Evolutionary conservation across 2,329 filamentous ascomycete species (phyloP).

Genomic region (Hirsutella rhossiliensis): DNA sequence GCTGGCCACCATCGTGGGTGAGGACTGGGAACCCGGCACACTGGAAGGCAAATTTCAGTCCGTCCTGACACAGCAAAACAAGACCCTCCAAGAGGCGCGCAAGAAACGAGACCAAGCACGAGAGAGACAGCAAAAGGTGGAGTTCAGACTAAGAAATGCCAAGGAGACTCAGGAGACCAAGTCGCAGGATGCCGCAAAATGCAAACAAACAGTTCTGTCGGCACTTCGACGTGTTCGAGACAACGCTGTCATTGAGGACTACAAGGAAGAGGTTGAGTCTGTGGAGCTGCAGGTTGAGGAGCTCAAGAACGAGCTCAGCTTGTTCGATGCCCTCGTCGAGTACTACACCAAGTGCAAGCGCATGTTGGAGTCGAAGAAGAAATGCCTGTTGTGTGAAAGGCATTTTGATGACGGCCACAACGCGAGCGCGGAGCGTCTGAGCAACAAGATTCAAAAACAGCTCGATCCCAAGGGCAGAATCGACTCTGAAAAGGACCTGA

Average conservation of each 20-base stretch:
- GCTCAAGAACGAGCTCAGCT: constrained; percentile 53
- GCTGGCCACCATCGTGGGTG: constrained; percentile 51
- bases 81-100: constrained; percentile 50
- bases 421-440: constrained; percentile 48
- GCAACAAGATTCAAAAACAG: constrained; percentile 53
- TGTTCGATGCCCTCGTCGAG: constrained; percentile 55
- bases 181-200: constrained; percentile 46
- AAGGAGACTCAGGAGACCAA: constrained; percentile 55
- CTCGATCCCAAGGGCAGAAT: constrained; percentile 50
- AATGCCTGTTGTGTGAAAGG: constrained; percentile 66
- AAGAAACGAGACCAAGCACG: constrained; percentile 57
- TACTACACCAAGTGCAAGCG: constrained; percentile 61
- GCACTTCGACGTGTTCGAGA: constrained; percentile 34
- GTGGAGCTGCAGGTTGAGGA: constrained; percentile 46
- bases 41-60: constrained; percentile 62
- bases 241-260: constrained; percentile 39
- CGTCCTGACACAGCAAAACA: constrained; percentile 43
- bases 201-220: constrained; percentile 42
- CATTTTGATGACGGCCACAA: constrained; percentile 49
- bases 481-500: constrained; percentile 49
- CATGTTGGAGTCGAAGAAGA: constrained; percentile 53
- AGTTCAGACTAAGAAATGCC: constrained; percentile 56
- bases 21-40: constrained; percentile 54
- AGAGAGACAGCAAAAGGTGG: constrained; percentile 64
- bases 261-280: constrained; percentile 35